Evolutionary conservation across 805 yeast species (phyloP).

Genomic region (Pichia pseudocactophila): DNA sequence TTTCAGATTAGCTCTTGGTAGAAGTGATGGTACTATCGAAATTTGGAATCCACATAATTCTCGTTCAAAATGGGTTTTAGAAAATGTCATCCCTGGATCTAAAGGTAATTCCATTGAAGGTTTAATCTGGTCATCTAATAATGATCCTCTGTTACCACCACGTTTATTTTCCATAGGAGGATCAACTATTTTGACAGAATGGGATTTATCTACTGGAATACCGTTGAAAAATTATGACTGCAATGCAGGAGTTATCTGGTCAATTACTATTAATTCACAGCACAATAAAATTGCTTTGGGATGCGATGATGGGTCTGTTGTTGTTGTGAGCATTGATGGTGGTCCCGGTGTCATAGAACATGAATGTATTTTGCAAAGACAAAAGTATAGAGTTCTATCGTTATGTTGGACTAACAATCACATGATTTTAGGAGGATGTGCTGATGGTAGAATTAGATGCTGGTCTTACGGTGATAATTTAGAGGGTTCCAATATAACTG

Average conservation of each 20-base stretch:
- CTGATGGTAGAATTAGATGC: slow-evolving; percentile 83
- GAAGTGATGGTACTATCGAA: slow-evolving; percentile 92
- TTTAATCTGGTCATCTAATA: slow-evolving; percentile 58
- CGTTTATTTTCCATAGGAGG: slow-evolving; percentile 93
- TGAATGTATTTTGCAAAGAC: slow-evolving; percentile 68
- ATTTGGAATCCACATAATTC: slow-evolving; percentile 71
- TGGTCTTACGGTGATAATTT: slow-evolving; percentile 47
- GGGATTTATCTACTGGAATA: slow-evolving; percentile 71
- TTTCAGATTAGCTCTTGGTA: slow-evolving; percentile 79
- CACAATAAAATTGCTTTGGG: slow-evolving; percentile 74
- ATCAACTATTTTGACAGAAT: slow-evolving; percentile 81
- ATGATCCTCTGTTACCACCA: slow-evolving; percentile 36
- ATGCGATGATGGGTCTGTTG: slow-evolving; percentile 91
- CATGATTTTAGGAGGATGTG: slow-evolving; percentile 82
- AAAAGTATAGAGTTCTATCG: slow-evolving; percentile 71
- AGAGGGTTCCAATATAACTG: slow-evolving; percentile 9
- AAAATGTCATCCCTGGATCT: slow-evolving; percentile 65
- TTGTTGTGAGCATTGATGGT: slow-evolving; percentile 73
- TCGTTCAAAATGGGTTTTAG: slow-evolving; percentile 71
- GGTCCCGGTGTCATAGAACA: slow-evolving; percentile 81
- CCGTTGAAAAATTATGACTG: slow-evolving; percentile 77
- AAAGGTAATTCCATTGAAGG: slow-evolving; percentile 84
- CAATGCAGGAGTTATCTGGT: slow-evolving; percentile 92
- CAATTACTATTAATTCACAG: slow-evolving; percentile 54
- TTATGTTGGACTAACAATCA: slow-evolving; percentile 66